Evolutionary conservation across 2,329 filamentous ascomycete genomes (phyloP).

Genomic region (Monosporascus sp.): DNA sequence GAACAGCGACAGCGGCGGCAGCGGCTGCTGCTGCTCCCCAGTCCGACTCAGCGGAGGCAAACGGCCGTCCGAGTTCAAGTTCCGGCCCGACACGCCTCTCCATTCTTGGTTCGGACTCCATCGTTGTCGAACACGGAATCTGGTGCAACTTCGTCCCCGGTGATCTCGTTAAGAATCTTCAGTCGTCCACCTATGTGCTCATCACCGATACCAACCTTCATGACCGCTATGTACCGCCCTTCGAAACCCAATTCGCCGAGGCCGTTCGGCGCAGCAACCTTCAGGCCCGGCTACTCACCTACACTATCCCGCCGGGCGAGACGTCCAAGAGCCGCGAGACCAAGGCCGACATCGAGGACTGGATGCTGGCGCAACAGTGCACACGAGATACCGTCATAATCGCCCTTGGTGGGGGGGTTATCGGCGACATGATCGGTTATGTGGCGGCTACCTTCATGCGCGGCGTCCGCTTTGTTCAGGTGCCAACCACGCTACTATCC

Average conservation of each 20-base stretch:
- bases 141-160: slow-evolving; percentile 77
- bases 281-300: slow-evolving; percentile 69
- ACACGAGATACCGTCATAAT: slow-evolving; percentile 93
- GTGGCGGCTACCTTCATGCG: slow-evolving; percentile 98
- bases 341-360: slow-evolving; percentile 94
- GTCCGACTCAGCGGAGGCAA: not conserved
- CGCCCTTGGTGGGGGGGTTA: slow-evolving; percentile 90
- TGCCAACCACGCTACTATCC: slow-evolving; percentile 86
- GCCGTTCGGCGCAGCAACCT: slow-evolving; percentile 35
- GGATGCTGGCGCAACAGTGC: slow-evolving; percentile 89
- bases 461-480: slow-evolving; percentile 91
- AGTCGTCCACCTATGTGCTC: slow-evolving; percentile 89
- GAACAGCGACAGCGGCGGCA: not conserved
- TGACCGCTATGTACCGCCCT: slow-evolving; percentile 72
- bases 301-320: slow-evolving; percentile 85
- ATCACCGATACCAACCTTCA: slow-evolving; percentile 94
- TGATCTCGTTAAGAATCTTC: slow-evolving; percentile 72
- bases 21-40: not conserved
- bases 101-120: slow-evolving; percentile 84
- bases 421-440: slow-evolving; percentile 96
- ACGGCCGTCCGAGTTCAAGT: not conserved
- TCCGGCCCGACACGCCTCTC: slow-evolving; percentile 56
- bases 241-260: slow-evolving; percentile 60
- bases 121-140: slow-evolving; percentile 85
- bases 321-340: slow-evolving; percentile 89